Base-by-base conservation (phyloP, 75 land plant genomes). In the Chamaecyparis obtusa region DNA sequence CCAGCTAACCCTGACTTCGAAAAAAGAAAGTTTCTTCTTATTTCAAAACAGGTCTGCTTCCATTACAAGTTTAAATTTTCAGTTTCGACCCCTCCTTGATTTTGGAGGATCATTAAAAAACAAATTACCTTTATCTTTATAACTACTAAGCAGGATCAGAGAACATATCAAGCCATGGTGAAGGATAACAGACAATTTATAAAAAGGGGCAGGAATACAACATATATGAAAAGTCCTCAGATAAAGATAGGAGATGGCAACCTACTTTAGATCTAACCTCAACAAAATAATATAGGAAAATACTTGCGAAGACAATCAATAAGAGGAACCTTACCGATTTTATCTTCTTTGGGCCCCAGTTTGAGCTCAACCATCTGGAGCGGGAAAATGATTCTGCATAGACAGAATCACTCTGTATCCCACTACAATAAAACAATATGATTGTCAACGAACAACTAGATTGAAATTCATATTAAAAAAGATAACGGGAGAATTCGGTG, bases 311-410 rank as follows among this genome's bases (percentile, higher is more conserved):
- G 9, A 49, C 46, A 75, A 56, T 16, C 30, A 15, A 57, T 4
- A 46, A 17, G 79, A 85, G 37, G 46, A 77, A 17, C 83, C 91
- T 89, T 88, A 93, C 98, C 84, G 89, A 92, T 90, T 97, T 97
- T 55, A 97, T 95, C 39, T 92, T 89, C 82, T 91, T 87, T 27
- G 99, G 99, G 17, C 97, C 99, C 99, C 99, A 97, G 64, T 83
- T 87, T 77, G 88, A 86, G 67, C 93, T 89, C 30, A 90, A 87
- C 97, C 97, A 97, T 86, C 94, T 87, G 32, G 97, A 97, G 13
- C 92, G 95, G 85, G 97, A 92, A 89, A 88, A 95, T 64, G 90
- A 35, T 89, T 95, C 99, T 36, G 99, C 97, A 90, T 93, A 97
- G 64, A 88, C 87, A 43, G 87, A 76, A 91, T 97, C 99, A 89